Evolutionary conservation across 1,139 yeast species (phyloP).

Genomic region (Geotrichum phurueaensis): DNA sequence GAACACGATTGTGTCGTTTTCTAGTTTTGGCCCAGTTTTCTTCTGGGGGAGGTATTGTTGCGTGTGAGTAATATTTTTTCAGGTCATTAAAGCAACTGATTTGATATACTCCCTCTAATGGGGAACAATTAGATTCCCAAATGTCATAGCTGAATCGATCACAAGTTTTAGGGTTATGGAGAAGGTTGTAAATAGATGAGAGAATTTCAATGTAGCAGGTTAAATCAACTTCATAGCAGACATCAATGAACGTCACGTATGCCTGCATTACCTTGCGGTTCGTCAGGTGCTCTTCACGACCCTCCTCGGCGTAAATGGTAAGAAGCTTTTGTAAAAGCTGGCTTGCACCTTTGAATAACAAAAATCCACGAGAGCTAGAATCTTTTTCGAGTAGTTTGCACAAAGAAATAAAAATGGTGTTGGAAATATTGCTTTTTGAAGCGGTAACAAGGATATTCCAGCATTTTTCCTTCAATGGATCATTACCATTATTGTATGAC

Average conservation of each 20-base stretch:
- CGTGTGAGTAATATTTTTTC: slow-evolving; percentile 3
- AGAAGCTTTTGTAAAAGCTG: slow-evolving; percentile 29
- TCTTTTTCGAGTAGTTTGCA: slow-evolving; percentile 38
- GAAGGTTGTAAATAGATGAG: slow-evolving; percentile 26
- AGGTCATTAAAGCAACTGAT: slow-evolving; percentile 8
- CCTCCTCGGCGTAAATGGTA: slow-evolving; percentile 15
- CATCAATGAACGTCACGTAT: slow-evolving; percentile 26
- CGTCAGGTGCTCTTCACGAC: slow-evolving; percentile 23
- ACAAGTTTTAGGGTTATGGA: slow-evolving; percentile 23
- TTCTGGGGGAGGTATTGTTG: slow-evolving; percentile 1
- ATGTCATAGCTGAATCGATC: slow-evolving; percentile 35
- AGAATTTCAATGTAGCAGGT: slow-evolving; percentile 28
- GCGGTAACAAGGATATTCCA: slow-evolving; percentile 40
- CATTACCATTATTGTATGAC: slow-evolving; percentile 36
- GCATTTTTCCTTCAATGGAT: slow-evolving; percentile 27
- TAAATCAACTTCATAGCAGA: slow-evolving; percentile 23
- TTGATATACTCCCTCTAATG: slow-evolving; percentile 36
- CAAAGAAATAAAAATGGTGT: slow-evolving; percentile 36
- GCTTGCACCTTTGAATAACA: slow-evolving; percentile 43
- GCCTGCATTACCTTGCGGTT: slow-evolving; percentile 27
- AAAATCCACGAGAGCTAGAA: slow-evolving; percentile 37
- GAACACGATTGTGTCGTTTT: slow-evolving; percentile 3
- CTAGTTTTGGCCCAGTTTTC: background rate
- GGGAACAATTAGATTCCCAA: slow-evolving; percentile 47
- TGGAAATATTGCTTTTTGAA: slow-evolving; percentile 36